phyloP scores from a whole-genome alignment of 495 filamentous ascomycete genomes.

The Bathelium albidoporum region DNA sequence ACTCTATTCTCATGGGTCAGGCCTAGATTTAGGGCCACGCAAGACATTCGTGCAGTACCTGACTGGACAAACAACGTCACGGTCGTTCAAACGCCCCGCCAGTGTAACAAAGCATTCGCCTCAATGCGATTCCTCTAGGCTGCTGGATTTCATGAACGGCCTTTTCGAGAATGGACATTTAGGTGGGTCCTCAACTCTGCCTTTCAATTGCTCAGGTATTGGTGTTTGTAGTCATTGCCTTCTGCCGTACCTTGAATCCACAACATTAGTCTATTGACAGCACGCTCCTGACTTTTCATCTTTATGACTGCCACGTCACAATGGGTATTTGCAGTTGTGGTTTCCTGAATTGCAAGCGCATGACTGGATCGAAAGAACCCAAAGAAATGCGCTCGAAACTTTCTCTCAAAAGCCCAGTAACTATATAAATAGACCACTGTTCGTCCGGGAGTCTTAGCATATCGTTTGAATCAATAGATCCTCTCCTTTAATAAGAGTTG shows the following conservation, averaged over 20 bases:
- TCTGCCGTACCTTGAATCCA: not conserved
- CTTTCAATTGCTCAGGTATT: not conserved
- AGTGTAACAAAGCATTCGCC: no score
- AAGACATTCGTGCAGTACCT: no score
- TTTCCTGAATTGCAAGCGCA: not conserved
- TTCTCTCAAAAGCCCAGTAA: not conserved
- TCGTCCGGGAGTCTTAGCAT: not conserved
- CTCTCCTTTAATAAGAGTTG: no score
- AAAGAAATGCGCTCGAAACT: not conserved
- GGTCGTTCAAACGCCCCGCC: no score
- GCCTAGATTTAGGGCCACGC: no score
- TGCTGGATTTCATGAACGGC: not conserved
- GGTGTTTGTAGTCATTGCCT: not conserved
- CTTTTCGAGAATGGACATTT: not conserved
- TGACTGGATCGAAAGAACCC: not conserved
- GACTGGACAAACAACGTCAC: no score
- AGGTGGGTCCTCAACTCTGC: not conserved
- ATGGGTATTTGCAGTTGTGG: not conserved
- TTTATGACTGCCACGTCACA: not conserved
- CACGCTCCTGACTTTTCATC: not conserved
- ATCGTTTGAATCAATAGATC: no score
- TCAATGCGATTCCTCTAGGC: no score
- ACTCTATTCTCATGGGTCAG: no score
- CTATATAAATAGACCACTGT: not conserved
- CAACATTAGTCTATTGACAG: not conserved